These are phyloP conservation scores for Pythium apleroticum DNA, from an alignment of 352 stramenopile genomes.

Conservation along the genomic window DNA sequence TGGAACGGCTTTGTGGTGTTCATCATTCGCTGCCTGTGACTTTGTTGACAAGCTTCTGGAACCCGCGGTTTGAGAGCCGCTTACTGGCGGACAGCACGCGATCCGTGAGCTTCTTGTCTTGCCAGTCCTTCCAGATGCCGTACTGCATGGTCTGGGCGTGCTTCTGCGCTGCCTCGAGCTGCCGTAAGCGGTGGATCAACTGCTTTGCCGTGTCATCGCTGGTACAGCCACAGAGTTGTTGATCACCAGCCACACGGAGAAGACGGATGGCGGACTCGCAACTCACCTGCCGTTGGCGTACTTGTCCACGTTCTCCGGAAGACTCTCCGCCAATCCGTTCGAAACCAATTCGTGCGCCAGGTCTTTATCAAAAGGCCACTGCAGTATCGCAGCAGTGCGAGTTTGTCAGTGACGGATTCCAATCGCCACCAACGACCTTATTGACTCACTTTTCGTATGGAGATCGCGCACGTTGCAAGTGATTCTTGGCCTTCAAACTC, in stretches of 20 bases:
- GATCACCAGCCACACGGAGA: background rate
- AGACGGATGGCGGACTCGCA: background rate
- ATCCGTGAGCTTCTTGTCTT: conserved; percentile 62
- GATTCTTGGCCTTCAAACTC: conserved; percentile 7
- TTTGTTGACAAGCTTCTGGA: conserved; percentile 30
- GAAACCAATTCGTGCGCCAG: conserved; percentile 64
- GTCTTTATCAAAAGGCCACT: conserved; percentile 54
- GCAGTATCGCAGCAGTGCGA: conserved; percentile 17
- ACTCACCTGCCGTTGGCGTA: conserved; percentile 68
- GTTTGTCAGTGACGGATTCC: background rate
- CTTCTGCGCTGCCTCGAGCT: conserved; percentile 55
- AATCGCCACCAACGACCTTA: background rate
- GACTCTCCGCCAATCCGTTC: conserved; percentile 56
- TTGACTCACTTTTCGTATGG: conserved; percentile 41
- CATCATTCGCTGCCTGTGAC: conserved; percentile 11
- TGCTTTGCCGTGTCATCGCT: conserved; percentile 28
- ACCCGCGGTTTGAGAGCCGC: conserved; percentile 40
- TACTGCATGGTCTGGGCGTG: conserved; percentile 79
- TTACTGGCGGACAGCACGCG: conserved; percentile 67
- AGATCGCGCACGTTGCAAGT: conserved; percentile 57
- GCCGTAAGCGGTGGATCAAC: conserved; percentile 44
- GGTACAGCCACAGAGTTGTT: background rate
- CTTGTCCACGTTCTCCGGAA: conserved; percentile 57
- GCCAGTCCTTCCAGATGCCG: conserved; percentile 77
- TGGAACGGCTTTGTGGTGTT: too few species aligned